These are phyloP conservation scores for Apium graveolens DNA, from an alignment of 129 eudicot species.

Conservation along the genomic window DNA sequence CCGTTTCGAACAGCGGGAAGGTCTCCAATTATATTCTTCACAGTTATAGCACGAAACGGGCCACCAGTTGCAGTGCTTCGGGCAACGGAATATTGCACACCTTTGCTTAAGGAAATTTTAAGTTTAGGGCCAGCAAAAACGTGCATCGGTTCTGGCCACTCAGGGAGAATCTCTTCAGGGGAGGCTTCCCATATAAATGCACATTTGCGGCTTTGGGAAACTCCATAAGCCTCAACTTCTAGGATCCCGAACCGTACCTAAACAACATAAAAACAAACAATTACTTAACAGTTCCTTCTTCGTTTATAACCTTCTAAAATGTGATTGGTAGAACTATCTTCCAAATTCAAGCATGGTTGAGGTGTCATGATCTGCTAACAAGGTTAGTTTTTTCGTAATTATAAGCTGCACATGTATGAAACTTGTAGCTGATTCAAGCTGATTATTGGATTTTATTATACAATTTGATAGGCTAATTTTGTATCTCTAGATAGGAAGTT, in stretches of 20 bases:
- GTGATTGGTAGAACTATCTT: background rate
- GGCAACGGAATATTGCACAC: constrained; percentile 43
- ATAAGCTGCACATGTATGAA: no score
- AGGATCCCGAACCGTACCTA: constrained; percentile 66
- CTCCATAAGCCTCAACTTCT: constrained; percentile 68
- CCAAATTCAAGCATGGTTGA: background rate
- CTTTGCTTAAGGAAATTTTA: constrained; percentile 25
- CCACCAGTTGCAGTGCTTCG: constrained; percentile 58
- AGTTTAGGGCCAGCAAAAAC: constrained; percentile 55
- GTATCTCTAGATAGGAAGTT: no score
- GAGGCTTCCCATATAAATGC: constrained; percentile 79
- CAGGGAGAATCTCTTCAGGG: constrained; percentile 52
- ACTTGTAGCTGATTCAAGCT: no score
- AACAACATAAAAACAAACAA: background rate
- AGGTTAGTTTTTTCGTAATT: background rate
- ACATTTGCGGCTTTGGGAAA: constrained; percentile 61
- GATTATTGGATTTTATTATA: no score
- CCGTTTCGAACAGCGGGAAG: constrained; percentile 60
- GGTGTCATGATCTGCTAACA: background rate
- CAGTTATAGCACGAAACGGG: constrained; percentile 66
- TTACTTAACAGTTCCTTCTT: background rate
- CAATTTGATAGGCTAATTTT: no score
- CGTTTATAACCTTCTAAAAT: background rate
- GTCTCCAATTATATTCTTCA: constrained; percentile 58
- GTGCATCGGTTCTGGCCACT: constrained; percentile 86